Base-by-base conservation (phyloP, 139 green algal genomes). In the Deuterostichococcus epilithicus region DNA sequence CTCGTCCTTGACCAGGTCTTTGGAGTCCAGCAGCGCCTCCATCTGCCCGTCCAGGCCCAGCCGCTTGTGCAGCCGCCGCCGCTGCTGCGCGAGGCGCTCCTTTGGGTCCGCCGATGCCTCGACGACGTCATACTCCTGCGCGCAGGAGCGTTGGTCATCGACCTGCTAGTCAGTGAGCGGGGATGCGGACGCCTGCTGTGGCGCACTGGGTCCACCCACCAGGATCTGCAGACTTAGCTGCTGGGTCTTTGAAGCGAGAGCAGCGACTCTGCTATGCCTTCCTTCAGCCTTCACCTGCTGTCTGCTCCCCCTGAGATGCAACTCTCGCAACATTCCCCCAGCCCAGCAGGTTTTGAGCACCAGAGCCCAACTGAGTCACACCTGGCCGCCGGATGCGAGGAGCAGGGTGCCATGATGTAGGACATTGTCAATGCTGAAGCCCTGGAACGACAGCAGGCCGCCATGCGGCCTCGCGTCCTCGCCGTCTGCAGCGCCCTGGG, bases 331-430 rank as follows among this genome's bases (percentile, higher is more conserved):
- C n/a, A n/a, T n/a, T n/a, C n/a, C n/a, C n/a, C n/a, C n/a, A n/a
- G n/a, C n/a, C n/a, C n/a, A n/a, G n/a, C n/a, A n/a, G n/a, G n/a
- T n/a, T n/a, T n/a, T n/a, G n/a, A n/a, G n/a, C n/a, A n/a, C n/a
- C n/a, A n/a, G n/a, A n/a, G n/a, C n/a, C n/a, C n/a, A n/a, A n/a
- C n/a, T n/a, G n/a, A n/a, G n/a, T n/a, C n/a, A n/a, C 68, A 94
- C 93, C 87, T 96, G 83, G 0, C 93, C 93, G 0, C 88, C 90
- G 30, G 89, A 96, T 8, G 90, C 89, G 26, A 96, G 79, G 63
- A 97, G 81, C 33, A 84, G 87, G 23, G 84, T 89, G 22, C 93
- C 92, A 34, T 88, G 81, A 22, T 88, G 78, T 63, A 97, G 75
- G 5, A 97, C 86, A 3, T 76, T 44, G 42, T 84, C 30, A 23